A percentile compares a stretch with the other conserved stretches of the same genome.
Conservation (phyloP, 2,329 filamentous ascomycete species). For the Aureobasidium uvarum region DNA sequence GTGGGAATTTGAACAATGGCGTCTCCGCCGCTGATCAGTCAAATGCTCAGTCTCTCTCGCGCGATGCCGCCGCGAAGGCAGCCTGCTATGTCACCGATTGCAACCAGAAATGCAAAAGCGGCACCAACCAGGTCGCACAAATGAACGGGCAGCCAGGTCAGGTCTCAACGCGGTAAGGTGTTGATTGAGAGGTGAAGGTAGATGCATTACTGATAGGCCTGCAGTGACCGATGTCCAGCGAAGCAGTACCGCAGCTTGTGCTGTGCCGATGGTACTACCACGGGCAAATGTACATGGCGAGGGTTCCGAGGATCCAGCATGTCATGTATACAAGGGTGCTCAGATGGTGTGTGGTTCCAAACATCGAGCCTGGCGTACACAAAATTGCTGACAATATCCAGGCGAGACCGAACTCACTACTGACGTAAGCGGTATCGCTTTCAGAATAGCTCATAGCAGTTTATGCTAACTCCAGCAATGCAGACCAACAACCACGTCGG, state of each 20-base stretch:
- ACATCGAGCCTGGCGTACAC: too few relatives aligned
- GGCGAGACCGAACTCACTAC: conserved; percentile 36
- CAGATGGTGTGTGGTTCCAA: conserved; percentile 9
- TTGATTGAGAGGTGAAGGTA: too few relatives aligned
- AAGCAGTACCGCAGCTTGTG: conserved; percentile 35
- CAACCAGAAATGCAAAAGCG: conserved; percentile 32
- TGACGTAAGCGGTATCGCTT: conserved; percentile 25
- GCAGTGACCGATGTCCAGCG: conserved; percentile 31
- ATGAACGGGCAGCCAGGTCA: conserved; percentile 35
- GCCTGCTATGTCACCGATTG: conserved; percentile 36
- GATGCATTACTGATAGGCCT: too few relatives aligned
- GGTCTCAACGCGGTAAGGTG: background rate
- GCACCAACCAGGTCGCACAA: conserved; percentile 35
- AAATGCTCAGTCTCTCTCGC: conserved; percentile 30
- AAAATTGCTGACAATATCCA: background rate
- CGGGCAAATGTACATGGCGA: conserved; percentile 37
- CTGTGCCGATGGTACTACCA: conserved; percentile 32
- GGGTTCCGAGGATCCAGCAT: conserved; percentile 36
- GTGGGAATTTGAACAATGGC: background rate
- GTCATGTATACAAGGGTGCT: conserved; percentile 36
- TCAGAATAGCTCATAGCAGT: too few relatives aligned
- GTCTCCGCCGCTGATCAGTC: conserved; percentile 28
- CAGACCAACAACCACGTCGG: conserved; percentile 34
- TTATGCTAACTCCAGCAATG: too few relatives aligned
- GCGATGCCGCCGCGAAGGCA: background rate